Evolutionary conservation across 1,284 basidiomycete genomes (phyloP).

Genomic region (Trametes polyzona): DNA sequence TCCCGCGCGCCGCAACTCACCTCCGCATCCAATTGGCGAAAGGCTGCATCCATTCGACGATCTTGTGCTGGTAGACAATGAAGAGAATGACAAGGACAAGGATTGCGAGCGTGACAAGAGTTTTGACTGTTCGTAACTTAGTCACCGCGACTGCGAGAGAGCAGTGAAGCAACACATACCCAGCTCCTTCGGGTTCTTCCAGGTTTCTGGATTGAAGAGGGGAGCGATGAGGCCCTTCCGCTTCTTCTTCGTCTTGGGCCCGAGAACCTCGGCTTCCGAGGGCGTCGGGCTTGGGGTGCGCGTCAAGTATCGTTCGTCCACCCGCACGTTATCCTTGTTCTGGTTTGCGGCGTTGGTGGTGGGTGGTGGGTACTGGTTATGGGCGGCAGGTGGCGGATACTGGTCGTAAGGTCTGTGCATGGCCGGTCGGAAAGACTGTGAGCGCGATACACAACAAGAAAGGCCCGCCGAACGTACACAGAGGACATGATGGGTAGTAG

Average conservation of each 20-base stretch:
- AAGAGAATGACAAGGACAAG: constrained; percentile 51
- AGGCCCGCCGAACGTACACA: background rate
- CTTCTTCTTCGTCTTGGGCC: constrained; percentile 11
- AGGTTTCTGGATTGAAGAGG: constrained; percentile 30
- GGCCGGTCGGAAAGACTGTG: no score
- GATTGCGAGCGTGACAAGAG: constrained; percentile 25
- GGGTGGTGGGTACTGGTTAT: background rate
- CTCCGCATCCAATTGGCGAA: constrained; percentile 52
- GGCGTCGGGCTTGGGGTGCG: constrained; percentile 46
- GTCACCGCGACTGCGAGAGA: constrained; percentile 24
- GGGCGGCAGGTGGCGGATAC: constrained; percentile 6
- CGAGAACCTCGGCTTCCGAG: constrained; percentile 29
- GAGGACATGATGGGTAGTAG: background rate
- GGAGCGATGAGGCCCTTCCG: background rate
- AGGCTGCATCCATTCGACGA: constrained; percentile 60
- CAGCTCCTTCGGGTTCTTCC: constrained; percentile 36
- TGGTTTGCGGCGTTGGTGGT: background rate
- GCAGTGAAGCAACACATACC: constrained; percentile 48
- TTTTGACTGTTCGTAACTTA: constrained; percentile 1
- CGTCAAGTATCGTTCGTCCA: constrained; percentile 24
- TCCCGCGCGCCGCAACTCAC: constrained; percentile 32
- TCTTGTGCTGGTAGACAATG: constrained; percentile 56
- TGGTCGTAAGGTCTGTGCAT: background rate
- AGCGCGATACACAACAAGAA: no score
- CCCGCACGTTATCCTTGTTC: background rate